These are phyloP conservation scores for Xenoacremonium recifei DNA, from an alignment of 2,329 filamentous ascomycete genomes.

Conservation along the genomic window DNA sequence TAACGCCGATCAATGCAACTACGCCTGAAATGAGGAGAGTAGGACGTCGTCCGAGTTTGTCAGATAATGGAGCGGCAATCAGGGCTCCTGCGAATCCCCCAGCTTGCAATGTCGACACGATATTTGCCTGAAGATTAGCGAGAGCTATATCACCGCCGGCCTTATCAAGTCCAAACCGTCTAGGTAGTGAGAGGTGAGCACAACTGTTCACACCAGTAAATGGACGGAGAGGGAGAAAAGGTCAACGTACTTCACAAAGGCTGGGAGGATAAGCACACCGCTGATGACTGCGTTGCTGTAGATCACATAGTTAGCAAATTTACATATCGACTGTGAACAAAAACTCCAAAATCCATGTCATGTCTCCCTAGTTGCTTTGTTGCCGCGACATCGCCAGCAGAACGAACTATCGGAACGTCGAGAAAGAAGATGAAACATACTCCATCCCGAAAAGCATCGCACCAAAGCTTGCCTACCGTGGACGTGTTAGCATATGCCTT, in stretches of 20 bases:
- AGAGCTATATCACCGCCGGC: conserved; percentile 1
- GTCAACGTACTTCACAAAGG: conserved; percentile 3
- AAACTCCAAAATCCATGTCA: too few species aligned
- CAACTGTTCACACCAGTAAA: too few species aligned
- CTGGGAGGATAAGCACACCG: conserved; percentile 3
- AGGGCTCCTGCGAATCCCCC: conserved; percentile 7
- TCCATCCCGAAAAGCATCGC: conserved; percentile 8
- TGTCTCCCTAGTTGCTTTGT: too few species aligned
- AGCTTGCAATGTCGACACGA: conserved; percentile 11
- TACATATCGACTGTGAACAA: too few species aligned
- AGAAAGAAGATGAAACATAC: too few species aligned
- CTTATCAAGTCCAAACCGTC: too few species aligned
- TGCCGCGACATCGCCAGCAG: too few species aligned
- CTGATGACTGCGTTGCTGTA: conserved; percentile 7
- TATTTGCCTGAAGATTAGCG: conserved; percentile 10
- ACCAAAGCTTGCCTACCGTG: conserved; percentile 3
- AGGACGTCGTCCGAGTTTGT: conserved; percentile 8
- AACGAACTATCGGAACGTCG: too few species aligned
- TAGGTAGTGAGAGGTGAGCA: too few species aligned
- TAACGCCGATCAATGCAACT: conserved; percentile 2
- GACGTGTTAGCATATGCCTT: background rate
- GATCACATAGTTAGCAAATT: too few species aligned
- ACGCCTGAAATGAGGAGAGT: conserved; percentile 4
- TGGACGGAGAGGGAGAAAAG: background rate
- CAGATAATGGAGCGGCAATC: conserved; percentile 7